Conservation (phyloP, 495 filamentous ascomycete species). For the Wilcoxina mikolae region DNA sequence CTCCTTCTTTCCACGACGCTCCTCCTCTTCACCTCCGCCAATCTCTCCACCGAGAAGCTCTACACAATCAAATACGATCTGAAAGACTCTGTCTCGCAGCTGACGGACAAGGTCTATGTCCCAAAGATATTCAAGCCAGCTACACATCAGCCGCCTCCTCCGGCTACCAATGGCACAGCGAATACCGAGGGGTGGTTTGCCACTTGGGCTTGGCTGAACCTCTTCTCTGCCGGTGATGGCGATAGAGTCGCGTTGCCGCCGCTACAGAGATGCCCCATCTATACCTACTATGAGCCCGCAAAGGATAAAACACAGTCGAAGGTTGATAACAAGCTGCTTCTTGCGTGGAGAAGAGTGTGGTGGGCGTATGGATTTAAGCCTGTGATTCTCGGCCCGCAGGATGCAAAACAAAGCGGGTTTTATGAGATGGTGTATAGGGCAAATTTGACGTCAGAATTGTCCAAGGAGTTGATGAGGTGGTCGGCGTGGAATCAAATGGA, state of each 20-base stretch:
- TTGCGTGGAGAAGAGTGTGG: conserved; percentile 85
- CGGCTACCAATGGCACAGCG: conserved; percentile 62
- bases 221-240: conserved; percentile 79
- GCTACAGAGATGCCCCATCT: conserved; percentile 55
- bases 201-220: conserved; percentile 76
- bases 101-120: conserved; percentile 2
- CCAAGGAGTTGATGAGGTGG: conserved; percentile 68
- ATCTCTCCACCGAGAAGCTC: conserved; percentile 6
- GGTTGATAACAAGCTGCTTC: conserved; percentile 62
- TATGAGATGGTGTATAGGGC: conserved; percentile 49
- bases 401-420: conserved; percentile 71
- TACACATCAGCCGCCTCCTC: conserved; percentile 57
- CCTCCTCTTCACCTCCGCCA: conserved; percentile 16
- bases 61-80: conserved; percentile 9
- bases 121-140: conserved; percentile 45
- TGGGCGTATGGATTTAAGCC: conserved; percentile 87
- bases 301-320: conserved; percentile 41
- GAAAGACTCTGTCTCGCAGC: conserved; percentile 7
- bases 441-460: conserved; percentile 38
- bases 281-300: conserved; percentile 79
- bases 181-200: conserved; percentile 65
- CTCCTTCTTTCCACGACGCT: conserved; percentile 19
- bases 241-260: conserved; percentile 76
- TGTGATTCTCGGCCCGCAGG: conserved; percentile 60
- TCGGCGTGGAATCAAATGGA: conserved; percentile 89